Evolutionary conservation across 129 eudicot genomes (phyloP).

Genomic region (Lonicera japonica): DNA sequence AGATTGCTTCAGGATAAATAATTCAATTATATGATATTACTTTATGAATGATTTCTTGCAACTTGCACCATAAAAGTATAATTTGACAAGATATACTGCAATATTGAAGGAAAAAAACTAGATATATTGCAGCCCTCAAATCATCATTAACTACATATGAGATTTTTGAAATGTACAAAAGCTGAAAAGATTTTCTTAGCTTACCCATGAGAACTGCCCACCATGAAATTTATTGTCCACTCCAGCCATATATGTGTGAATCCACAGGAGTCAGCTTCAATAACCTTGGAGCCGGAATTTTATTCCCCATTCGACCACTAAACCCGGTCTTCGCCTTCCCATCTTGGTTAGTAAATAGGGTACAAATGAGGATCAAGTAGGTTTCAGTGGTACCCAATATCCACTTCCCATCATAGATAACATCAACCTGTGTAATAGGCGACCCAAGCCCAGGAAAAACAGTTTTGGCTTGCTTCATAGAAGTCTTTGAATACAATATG

Average conservation of each 20-base stretch:
- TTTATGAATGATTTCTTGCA: too few species aligned
- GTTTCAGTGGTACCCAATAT: too few species aligned
- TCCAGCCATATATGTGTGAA: slow-evolving; percentile 50
- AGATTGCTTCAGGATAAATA: too few species aligned
- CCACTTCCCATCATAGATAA: too few species aligned
- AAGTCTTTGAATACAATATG: slow-evolving; percentile 45
- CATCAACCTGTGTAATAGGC: too few species aligned
- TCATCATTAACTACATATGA: background rate
- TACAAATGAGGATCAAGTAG: too few species aligned
- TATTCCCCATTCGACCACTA: slow-evolving; percentile 44
- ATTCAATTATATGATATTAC: too few species aligned
- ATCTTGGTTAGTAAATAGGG: too few species aligned
- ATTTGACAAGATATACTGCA: too few species aligned
- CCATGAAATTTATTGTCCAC: slow-evolving; percentile 34
- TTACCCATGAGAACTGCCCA: slow-evolving; percentile 60
- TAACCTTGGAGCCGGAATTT: slow-evolving; percentile 45
- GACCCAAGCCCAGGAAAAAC: slow-evolving; percentile 60
- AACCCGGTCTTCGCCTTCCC: slow-evolving; percentile 48
- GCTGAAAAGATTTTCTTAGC: background rate
- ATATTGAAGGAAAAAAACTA: too few species aligned
- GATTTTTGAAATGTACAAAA: background rate
- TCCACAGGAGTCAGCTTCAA: slow-evolving; percentile 54
- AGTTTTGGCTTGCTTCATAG: slow-evolving; percentile 54
- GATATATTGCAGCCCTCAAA: too few species aligned
- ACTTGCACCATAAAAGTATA: too few species aligned